Conservation (phyloP, 805 yeast species). For the Candida quercuum region DNA sequence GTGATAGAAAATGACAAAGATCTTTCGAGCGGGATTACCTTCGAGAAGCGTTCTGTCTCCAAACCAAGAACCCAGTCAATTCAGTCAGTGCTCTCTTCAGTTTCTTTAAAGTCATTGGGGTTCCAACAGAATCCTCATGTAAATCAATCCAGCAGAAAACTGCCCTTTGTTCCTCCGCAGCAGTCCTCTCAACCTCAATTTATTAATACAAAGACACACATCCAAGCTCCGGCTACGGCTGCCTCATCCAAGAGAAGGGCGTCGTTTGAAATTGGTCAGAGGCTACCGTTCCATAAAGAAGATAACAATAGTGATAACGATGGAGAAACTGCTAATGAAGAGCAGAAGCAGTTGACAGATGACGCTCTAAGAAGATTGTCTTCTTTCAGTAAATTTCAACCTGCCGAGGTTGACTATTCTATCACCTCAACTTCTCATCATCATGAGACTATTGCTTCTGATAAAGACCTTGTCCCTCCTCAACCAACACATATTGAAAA, state of each 20-base stretch:
- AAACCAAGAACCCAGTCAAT: conserved; percentile 33
- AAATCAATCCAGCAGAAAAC: conserved; percentile 10
- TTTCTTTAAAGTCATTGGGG: conserved; percentile 52
- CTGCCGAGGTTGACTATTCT: conserved; percentile 22
- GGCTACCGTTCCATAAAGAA: conserved; percentile 31
- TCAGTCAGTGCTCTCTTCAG: conserved; percentile 46
- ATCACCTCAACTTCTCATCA: conserved; percentile 3
- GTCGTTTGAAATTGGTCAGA: conserved; percentile 26
- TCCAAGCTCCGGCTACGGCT: conserved; percentile 36
- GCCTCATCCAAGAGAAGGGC: conserved; percentile 28
- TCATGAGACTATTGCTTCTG: no score
- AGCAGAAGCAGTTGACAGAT: conserved; percentile 31
- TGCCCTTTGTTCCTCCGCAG: conserved; percentile 11
- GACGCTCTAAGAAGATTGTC: conserved; percentile 34
- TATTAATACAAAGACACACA: conserved; percentile 29
- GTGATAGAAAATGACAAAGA: conserved; percentile 53
- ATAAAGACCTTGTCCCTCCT: conserved; percentile 1
- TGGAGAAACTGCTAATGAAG: conserved; percentile 23
- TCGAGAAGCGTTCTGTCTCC: conserved; percentile 62
- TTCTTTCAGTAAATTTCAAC: conserved; percentile 22
- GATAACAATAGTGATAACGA: conserved; percentile 22
- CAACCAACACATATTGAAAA: no score
- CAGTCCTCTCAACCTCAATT: conserved; percentile 18
- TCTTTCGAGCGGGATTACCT: conserved; percentile 63
- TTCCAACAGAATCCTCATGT: conserved; percentile 40